Evolutionary conservation across 1,284 basidiomycete species (phyloP), one percentile per base, ranked within the genome.

Genomic region (Uromyces viciae-fabae): DNA sequence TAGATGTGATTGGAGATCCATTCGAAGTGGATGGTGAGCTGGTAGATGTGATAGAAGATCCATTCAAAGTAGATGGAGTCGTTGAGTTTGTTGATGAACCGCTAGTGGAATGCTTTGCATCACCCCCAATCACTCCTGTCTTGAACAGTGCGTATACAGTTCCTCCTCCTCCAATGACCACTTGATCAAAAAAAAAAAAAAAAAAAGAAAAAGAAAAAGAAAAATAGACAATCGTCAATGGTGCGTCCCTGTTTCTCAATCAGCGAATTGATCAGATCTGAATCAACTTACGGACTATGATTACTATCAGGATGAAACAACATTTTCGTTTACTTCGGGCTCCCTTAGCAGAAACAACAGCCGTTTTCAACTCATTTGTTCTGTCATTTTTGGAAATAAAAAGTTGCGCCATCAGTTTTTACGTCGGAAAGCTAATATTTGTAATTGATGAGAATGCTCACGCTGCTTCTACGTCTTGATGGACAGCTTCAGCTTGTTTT

Each of bases 261-360:
- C 2, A 19, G 38, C 36, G 11, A 15, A 22, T 7, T 22, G 72
- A 60, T 43, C 14, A 22, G 56, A 52, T 46, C 33, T 9, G 33
- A 11, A 25, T 11, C 15, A 15, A 73, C 77, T 81, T 42, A 81
- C 79, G 17, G 14, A 81, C 46, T 4, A 81, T 25, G 36, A 76
- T 42, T 17, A 62, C 31, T 0, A 81, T 62, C 3, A 81, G 46
- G 52, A 81, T 49, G 40, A 33, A 74, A 56, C 79, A 81, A 38
- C 60, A 75, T 43, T 76, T 75, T 8, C 79, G 79, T 60, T 81
- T 81, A n/a, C 42, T 62, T 31, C 79, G 79, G 28, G 71, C 79
- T 11, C 69, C 79, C 58, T 75, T 38, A 2, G 79, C 79, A 15
- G 72, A 81, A 17, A 69, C 75, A 5, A 75, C 64, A 19, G 79